Evolutionary conservation across 306 rosid genomes (phyloP).

Genomic region (Crotalaria pallida): DNA sequence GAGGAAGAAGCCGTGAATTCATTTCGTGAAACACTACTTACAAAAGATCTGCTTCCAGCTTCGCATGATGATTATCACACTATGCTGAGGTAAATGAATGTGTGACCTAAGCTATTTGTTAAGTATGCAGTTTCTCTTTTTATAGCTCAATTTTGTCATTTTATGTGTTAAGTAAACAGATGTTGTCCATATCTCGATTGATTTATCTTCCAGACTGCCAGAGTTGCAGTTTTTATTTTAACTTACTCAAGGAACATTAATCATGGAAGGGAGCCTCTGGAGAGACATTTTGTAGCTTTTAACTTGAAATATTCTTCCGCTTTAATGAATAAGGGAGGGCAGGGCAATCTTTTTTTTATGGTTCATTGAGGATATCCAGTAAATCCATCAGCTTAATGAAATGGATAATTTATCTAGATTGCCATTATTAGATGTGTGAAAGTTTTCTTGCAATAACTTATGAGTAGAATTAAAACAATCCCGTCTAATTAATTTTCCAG

Average conservation of each 20-base stretch:
- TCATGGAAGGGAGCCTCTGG: neutral
- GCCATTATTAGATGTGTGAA: neutral
- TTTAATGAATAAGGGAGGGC: neutral
- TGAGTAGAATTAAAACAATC: neutral
- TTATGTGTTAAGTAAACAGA: neutral
- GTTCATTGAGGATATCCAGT: neutral
- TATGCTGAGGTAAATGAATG: slow-evolving; percentile 61
- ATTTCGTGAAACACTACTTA: slow-evolving; percentile 52
- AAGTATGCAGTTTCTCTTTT: slow-evolving; percentile 5
- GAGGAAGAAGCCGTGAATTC: slow-evolving; percentile 81
- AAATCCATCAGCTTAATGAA: neutral
- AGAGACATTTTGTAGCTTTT: slow-evolving; percentile 7
- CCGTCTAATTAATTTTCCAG: neutral
- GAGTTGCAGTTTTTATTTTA: slow-evolving; percentile 10
- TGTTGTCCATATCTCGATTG: slow-evolving; percentile 1
- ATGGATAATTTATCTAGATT: neutral
- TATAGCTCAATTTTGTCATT: slow-evolving; percentile 2
- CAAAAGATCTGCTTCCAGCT: slow-evolving; percentile 63
- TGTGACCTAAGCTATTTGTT: neutral
- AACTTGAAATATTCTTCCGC: neutral
- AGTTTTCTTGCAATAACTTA: neutral
- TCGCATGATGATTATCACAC: slow-evolving; percentile 88
- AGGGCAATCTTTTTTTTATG: neutral
- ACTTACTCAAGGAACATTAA: neutral
- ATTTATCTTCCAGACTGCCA: neutral